These are phyloP conservation scores for Cocos nucifera DNA, from an alignment of 176 grass and related monocot genomes.

Conservation along the genomic window DNA sequence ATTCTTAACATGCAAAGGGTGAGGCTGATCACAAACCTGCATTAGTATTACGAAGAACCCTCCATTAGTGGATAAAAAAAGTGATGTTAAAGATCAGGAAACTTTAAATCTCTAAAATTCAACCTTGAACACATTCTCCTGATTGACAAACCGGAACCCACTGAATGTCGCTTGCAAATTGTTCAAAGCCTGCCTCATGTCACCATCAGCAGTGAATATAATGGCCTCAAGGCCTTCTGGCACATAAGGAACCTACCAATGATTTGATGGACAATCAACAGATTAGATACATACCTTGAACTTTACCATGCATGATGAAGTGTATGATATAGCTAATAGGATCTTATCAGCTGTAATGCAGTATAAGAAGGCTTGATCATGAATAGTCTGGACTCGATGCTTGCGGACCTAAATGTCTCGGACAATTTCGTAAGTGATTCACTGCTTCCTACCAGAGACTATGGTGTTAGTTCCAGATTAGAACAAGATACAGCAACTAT, in stretches of 20 bases:
- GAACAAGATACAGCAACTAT: no score
- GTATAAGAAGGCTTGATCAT: no score
- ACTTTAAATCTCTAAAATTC: constrained; percentile 1
- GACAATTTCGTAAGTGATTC: no score
- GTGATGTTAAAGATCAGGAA: no score
- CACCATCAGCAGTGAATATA: constrained; percentile 96
- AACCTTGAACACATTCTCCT: constrained; percentile 94
- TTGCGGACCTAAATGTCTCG: no score
- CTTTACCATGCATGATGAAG: no score
- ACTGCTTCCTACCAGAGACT: no score
- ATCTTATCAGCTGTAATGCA: no score
- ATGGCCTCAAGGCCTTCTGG: constrained; percentile 91
- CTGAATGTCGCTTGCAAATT: constrained; percentile 91
- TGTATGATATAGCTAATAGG: no score
- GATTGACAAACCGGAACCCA: constrained; percentile 88
- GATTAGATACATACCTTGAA: constrained; percentile 1
- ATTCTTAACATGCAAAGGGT: constrained; percentile 84
- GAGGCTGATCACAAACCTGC: constrained; percentile 90
- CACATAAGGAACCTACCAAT: constrained; percentile 67
- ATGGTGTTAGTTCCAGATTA: no score
- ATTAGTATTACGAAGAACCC: not conserved
- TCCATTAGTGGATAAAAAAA: no score
- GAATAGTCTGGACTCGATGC: no score
- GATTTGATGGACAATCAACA: constrained; percentile 20
- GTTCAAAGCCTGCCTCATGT: constrained; percentile 98